Percentiles rank a stretch among this genome's conserved stretches.
Conservation (phyloP, 2,329 filamentous ascomycete species). For the Waltergamsia citrina region DNA sequence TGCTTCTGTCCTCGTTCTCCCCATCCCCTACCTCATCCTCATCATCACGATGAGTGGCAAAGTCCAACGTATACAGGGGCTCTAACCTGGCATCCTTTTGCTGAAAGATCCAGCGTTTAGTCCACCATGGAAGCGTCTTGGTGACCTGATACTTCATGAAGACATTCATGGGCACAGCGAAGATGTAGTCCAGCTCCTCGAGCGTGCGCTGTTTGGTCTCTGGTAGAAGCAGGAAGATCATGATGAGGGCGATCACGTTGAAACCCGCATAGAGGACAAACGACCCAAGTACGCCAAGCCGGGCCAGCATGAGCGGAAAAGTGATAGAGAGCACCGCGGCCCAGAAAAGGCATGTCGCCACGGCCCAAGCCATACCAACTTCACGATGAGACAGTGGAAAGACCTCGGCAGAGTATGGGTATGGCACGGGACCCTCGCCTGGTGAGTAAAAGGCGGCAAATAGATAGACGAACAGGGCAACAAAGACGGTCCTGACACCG, state of each 20-base stretch:
- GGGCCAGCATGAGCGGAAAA: constrained; percentile 32
- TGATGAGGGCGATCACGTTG: constrained; percentile 31
- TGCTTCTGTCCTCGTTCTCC: background rate
- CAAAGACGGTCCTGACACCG: constrained; percentile 28
- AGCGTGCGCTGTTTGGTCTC: constrained; percentile 41
- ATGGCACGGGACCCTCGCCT: constrained; percentile 45
- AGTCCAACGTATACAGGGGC: constrained; percentile 3
- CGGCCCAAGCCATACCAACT: constrained; percentile 51
- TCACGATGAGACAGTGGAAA: constrained; percentile 52
- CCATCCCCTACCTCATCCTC: background rate
- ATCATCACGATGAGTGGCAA: constrained; percentile 1
- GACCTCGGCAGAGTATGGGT: constrained; percentile 49
- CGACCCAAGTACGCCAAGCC: constrained; percentile 19
- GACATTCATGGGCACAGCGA: constrained; percentile 28
- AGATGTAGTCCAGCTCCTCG: constrained; percentile 40
- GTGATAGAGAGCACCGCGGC: constrained; percentile 35
- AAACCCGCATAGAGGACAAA: constrained; percentile 36
- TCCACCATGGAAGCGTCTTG: constrained; percentile 25
- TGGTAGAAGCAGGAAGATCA: constrained; percentile 39
- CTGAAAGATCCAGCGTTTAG: constrained; percentile 13
- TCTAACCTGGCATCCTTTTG: constrained; percentile 3
- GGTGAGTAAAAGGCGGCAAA: constrained; percentile 56
- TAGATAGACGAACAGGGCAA: constrained; percentile 52
- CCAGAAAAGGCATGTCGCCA: constrained; percentile 47
- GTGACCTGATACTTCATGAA: constrained; percentile 29